Evolutionary conservation across 257 asterid genomes (phyloP).

Genomic region (Solanum paucissectum): DNA sequence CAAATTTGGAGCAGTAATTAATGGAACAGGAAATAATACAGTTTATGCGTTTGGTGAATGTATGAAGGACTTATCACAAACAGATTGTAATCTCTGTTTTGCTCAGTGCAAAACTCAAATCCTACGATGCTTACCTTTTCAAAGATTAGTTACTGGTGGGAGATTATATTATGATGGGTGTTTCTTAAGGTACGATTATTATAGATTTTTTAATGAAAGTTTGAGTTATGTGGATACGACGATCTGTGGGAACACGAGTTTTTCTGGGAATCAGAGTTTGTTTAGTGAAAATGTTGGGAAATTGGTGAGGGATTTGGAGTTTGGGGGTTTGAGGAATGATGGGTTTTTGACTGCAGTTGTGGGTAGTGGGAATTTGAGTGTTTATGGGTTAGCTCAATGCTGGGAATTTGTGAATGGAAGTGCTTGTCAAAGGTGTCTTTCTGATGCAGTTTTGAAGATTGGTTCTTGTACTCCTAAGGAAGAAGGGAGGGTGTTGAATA

Average conservation of each 20-base stretch:
- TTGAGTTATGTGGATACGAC: constrained; percentile 25
- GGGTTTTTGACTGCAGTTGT: constrained; percentile 41
- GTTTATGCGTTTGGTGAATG: constrained; percentile 61
- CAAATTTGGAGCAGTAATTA: constrained; percentile 27
- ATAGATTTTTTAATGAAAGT: constrained; percentile 51
- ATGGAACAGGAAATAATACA: constrained; percentile 40
- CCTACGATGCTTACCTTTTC: constrained; percentile 43
- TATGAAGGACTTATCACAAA: constrained; percentile 49
- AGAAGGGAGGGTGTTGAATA: constrained; percentile 58
- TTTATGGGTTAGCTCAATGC: constrained; percentile 71
- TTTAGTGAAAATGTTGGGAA: constrained; percentile 29
- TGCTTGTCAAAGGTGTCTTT: constrained; percentile 42
- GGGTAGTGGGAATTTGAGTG: constrained; percentile 35
- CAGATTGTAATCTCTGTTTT: constrained; percentile 50
- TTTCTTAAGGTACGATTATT: constrained; percentile 47
- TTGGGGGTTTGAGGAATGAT: constrained; percentile 34
- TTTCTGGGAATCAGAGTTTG: constrained; percentile 28
- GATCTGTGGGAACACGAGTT: constrained; percentile 42
- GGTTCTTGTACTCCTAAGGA: constrained; percentile 34
- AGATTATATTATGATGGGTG: constrained; percentile 55
- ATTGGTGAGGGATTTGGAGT: constrained; percentile 31
- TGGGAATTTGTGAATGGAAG: constrained; percentile 51
- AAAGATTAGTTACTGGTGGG: constrained; percentile 33
- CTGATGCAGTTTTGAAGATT: constrained; percentile 24
- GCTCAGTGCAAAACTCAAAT: constrained; percentile 47